A percentile compares a stretch with the other conserved stretches of the same genome.
Conservation (phyloP, 2,329 filamentous ascomycete species). For the Pseudogymnoascus sp. region DNA sequence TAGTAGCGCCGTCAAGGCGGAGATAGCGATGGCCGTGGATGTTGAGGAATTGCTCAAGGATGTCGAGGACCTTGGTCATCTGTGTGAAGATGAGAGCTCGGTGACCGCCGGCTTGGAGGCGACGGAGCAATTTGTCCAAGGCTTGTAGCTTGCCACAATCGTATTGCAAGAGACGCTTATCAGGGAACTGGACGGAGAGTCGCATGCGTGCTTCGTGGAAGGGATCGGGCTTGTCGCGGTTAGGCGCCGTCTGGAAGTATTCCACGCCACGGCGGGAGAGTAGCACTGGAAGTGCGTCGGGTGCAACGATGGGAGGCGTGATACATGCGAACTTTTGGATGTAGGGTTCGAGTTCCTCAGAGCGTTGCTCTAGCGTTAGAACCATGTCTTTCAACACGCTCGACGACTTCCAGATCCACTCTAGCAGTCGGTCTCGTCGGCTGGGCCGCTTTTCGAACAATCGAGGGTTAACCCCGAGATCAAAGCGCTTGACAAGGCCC, state of each 20-base stretch:
- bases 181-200: slow-evolving; percentile 90
- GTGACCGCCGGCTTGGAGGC: slow-evolving; percentile 81
- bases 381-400: slow-evolving; percentile 56
- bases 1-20: slow-evolving; percentile 90
- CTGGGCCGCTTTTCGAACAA: slow-evolving; percentile 52
- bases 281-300: slow-evolving; percentile 61
- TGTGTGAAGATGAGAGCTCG: slow-evolving; percentile 97
- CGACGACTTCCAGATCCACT: slow-evolving; percentile 69
- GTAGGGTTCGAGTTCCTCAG: slow-evolving; percentile 60
- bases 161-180: slow-evolving; percentile 91
- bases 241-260: slow-evolving; percentile 47
- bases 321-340: slow-evolving; percentile 88
- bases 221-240: slow-evolving; percentile 60
- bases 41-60: slow-evolving; percentile 94
- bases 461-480: slow-evolving; percentile 50
- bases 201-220: slow-evolving; percentile 93
- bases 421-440: slow-evolving; percentile 53
- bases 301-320: slow-evolving; percentile 78
- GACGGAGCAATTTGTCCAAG: slow-evolving; percentile 75
- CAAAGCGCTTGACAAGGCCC: slow-evolving; percentile 66
- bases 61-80: slow-evolving; percentile 97
- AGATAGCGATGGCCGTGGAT: slow-evolving; percentile 97
- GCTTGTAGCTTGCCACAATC: slow-evolving; percentile 95
- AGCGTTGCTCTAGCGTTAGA: slow-evolving; percentile 64
- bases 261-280: slow-evolving; percentile 53